These are phyloP conservation scores for Aureobasidium sp. DNA, from an alignment of 2,329 filamentous ascomycete species.

Conservation along the genomic window DNA sequence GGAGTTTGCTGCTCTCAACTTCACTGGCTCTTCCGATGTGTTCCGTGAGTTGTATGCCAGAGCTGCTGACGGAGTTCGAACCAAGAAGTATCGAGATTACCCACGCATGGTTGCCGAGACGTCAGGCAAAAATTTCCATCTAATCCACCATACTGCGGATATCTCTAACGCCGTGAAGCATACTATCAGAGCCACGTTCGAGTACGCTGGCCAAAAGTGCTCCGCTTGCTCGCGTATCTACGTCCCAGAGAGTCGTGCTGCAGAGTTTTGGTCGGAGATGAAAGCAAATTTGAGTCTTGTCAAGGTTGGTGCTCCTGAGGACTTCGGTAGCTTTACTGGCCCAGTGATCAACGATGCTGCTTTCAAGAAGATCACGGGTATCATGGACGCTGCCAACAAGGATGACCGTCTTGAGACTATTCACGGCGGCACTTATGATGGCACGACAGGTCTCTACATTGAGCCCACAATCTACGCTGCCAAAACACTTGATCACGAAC, in stretches of 20 bases:
- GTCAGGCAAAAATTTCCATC: conserved; percentile 60
- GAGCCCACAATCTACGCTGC: conserved; percentile 54
- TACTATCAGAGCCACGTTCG: conserved; percentile 55
- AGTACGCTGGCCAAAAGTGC: conserved; percentile 61
- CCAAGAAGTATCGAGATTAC: conserved; percentile 39
- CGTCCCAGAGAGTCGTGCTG: conserved; percentile 35
- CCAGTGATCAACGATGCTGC: conserved; percentile 56
- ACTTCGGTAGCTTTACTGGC: conserved; percentile 48
- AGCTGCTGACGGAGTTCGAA: conserved; percentile 35
- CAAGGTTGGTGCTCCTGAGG: conserved; percentile 37
- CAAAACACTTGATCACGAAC: conserved; percentile 45
- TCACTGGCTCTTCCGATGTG: conserved; percentile 45
- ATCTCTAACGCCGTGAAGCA: conserved; percentile 51
- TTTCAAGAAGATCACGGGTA: conserved; percentile 50
- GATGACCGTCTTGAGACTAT: conserved; percentile 51
- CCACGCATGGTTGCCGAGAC: conserved; percentile 59
- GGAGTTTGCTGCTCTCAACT: conserved; percentile 44
- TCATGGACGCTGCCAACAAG: conserved; percentile 51
- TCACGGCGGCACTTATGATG: conserved; percentile 51
- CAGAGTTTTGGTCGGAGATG: conserved; percentile 36
- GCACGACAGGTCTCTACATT: conserved; percentile 35
- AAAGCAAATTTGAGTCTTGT: conserved; percentile 31
- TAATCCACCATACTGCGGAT: conserved; percentile 55
- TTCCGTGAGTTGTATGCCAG: conserved; percentile 39
- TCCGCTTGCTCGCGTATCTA: conserved; percentile 52